phyloP scores from a whole-genome alignment of 2,329 filamentous ascomycete species.

The Diplodia mutila region DNA sequence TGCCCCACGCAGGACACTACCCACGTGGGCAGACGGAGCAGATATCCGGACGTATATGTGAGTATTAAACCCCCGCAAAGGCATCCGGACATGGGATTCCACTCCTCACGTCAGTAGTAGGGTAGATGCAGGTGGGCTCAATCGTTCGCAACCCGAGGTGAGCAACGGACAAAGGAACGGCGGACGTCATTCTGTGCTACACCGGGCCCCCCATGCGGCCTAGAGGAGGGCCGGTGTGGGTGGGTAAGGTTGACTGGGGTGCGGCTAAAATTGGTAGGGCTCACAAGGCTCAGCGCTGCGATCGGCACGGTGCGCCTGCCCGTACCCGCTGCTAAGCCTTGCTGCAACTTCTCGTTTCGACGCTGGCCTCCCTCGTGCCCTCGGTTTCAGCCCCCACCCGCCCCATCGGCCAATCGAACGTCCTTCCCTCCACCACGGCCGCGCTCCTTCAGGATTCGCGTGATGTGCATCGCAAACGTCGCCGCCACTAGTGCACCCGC shows the following conservation, averaged over 20 bases:
- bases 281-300: neutral
- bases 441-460: slow-evolving; percentile 4
- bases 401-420: neutral
- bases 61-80: too few species aligned
- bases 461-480: neutral
- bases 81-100: too few species aligned
- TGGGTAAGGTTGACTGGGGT: neutral
- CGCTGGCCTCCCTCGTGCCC: neutral
- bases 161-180: too few species aligned
- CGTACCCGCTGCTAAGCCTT: slow-evolving; percentile 9
- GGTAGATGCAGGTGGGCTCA: too few species aligned
- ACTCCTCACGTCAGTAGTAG: too few species aligned
- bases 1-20: neutral
- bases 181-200: too few species aligned
- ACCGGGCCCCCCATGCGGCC: neutral
- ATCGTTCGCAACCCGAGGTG: too few species aligned
- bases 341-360: neutral
- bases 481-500: neutral
- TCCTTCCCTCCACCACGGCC: neutral
- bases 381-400: neutral
- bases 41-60: neutral
- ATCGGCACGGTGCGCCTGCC: neutral
- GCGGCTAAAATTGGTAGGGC: slow-evolving; percentile 8
- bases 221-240: neutral
- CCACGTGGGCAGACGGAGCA: neutral